Percentiles rank a stretch among this genome's conserved stretches.
Conservation (phyloP, 306 rosid genomes). For the Argentina anserina region DNA sequence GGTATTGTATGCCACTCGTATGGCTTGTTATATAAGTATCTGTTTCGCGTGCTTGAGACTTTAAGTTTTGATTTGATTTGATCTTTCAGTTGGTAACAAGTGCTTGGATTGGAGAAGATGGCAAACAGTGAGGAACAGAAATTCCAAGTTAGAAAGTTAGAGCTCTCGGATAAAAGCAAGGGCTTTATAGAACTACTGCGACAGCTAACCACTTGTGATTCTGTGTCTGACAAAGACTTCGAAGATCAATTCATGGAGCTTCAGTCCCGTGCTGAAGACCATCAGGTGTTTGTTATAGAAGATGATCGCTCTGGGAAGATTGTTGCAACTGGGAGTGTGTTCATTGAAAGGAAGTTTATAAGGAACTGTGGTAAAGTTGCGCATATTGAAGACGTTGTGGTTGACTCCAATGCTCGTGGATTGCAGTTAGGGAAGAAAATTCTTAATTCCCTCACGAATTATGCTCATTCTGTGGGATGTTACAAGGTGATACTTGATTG, state of each 20-base stretch:
- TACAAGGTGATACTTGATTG: slow-evolving; percentile 85
- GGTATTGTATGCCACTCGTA: too few species aligned
- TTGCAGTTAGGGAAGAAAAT: slow-evolving; percentile 51
- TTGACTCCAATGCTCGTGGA: slow-evolving; percentile 60
- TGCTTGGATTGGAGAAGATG: slow-evolving; percentile 23
- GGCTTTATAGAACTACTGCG: slow-evolving; percentile 65
- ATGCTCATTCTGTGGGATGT: slow-evolving; percentile 62
- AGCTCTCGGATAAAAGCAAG: slow-evolving; percentile 64
- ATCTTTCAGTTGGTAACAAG: neutral
- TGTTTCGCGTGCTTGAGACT: neutral
- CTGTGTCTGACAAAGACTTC: slow-evolving; percentile 59
- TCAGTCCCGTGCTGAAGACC: slow-evolving; percentile 54
- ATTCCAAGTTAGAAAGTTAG: slow-evolving; percentile 44
- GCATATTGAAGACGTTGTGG: slow-evolving; percentile 79
- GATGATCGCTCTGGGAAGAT: slow-evolving; percentile 50
- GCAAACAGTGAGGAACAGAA: slow-evolving; percentile 29
- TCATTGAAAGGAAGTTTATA: slow-evolving; percentile 57
- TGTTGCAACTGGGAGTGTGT: slow-evolving; percentile 63
- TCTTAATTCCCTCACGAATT: slow-evolving; percentile 51
- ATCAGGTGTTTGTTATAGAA: slow-evolving; percentile 58
- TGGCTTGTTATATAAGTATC: too few species aligned
- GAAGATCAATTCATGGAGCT: slow-evolving; percentile 59
- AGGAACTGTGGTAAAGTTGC: slow-evolving; percentile 76
- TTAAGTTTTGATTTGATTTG: neutral
- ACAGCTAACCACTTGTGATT: slow-evolving; percentile 71